Evolutionary conservation across 352 stramenopile genomes (phyloP).

Genomic region (Globisporangium paroecandrum): DNA sequence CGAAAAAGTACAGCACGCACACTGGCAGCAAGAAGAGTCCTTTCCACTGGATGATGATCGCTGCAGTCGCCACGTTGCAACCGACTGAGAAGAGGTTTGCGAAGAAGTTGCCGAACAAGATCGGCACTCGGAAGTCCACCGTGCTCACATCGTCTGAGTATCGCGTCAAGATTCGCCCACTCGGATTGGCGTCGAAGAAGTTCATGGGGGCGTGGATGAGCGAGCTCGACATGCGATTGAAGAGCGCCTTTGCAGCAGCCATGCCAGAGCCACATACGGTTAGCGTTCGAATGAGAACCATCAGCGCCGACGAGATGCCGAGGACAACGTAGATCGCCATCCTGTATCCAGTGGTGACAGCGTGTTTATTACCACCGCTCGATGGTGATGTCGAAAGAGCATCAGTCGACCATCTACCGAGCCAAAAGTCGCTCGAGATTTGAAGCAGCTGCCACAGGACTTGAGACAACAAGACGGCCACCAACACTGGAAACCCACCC

Average conservation of each 20-base stretch:
- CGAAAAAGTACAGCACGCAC: constrained; percentile 72
- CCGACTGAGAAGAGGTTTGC: constrained; percentile 71
- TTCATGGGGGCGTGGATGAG: constrained; percentile 85
- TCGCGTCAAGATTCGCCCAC: constrained; percentile 87
- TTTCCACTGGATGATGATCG: constrained; percentile 80
- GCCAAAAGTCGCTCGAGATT: constrained; percentile 88
- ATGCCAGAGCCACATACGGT: constrained; percentile 43
- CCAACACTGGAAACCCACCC: constrained; percentile 32
- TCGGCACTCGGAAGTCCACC: constrained; percentile 80
- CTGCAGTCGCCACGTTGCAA: constrained; percentile 75
- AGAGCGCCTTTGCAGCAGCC: constrained; percentile 53
- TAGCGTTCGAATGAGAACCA: constrained; percentile 44
- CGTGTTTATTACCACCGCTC: neutral
- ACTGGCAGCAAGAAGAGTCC: constrained; percentile 82
- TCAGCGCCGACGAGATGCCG: constrained; percentile 32
- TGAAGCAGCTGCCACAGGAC: constrained; percentile 66
- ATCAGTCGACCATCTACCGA: constrained; percentile 82
- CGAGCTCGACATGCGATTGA: constrained; percentile 84
- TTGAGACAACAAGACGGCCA: constrained; percentile 51
- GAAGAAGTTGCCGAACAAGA: constrained; percentile 43
- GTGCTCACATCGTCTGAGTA: constrained; percentile 90
- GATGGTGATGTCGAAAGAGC: constrained; percentile 27
- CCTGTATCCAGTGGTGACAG: constrained; percentile 37
- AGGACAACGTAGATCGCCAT: constrained; percentile 41
- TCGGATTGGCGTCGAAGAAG: constrained; percentile 93